Evolutionary conservation across 2,329 filamentous ascomycete genomes (phyloP), one percentile per base, ranked within the genome.

Genomic region (Colletotrichum sp.): DNA sequence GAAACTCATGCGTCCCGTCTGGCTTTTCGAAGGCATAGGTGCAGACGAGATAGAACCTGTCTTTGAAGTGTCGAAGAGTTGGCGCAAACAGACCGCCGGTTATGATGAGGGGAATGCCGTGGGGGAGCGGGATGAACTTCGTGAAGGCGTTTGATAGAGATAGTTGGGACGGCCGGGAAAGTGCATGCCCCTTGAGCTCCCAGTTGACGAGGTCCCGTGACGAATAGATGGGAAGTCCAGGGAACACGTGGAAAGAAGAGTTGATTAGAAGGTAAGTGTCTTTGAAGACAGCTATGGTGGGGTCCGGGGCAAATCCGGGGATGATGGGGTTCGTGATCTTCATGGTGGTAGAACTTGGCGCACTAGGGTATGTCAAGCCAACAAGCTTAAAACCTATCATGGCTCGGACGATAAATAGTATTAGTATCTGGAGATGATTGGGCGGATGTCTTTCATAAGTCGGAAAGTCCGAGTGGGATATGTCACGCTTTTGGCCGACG

Each of bases 181-280:
- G 16, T 3, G 58, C 58, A n/a, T 61, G 58, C 2, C 25, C 25
- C 9, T 13, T 28, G 1, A 61, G 18, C 10, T 61, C 58, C 58
- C 82, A 83, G 64, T 78, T 78, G n/a, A 79, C 65, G 3, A 85
- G 78, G 64, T 85, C 81, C 32, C 80, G 80, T 6, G 83, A 84
- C 10, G 79, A 79, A 65, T 81, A 82, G 27, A 82, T 82, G 67
- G 89, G 87, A 1, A 86, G 82, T 27, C 91, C 90, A 0, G 91
- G 86, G 78, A 92, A 92, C 9, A 91, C 87, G 79, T 92, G 91
- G 78, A 91, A 91, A 16, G 89, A 88, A 4, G 91, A 90, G 80
- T 90, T 90, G 78, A 91, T 88, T 60, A 81, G 78, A 71, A 80
- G 81, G 77, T 79, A 83, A 3, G 78, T 80, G 15, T 78, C 80